Base-by-base conservation (phyloP, 441 rosid species). In the Populus hybrid region DNA sequence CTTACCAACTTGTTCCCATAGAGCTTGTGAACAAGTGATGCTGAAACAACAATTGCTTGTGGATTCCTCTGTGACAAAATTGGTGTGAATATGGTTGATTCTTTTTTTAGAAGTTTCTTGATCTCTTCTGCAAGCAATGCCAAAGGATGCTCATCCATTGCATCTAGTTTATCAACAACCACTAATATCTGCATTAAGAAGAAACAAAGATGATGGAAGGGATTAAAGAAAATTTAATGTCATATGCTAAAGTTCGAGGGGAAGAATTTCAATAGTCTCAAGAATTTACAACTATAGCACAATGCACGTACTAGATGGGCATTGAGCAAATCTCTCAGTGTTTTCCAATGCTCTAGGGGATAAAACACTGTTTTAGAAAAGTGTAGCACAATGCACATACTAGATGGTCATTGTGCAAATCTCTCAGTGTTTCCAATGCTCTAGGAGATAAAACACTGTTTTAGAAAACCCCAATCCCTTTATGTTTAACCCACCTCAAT, bases 121-220 rank as follows among this genome's bases (percentile, higher is more conserved):
- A 88, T 88, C 84, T 97, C 98, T 82, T 90, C 93, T 40, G 98
- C 98, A 84, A 97, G 98, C 84, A 92, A 82, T 61, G 98, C 90
- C 83, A 97, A 82, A 82, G 86, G 92, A 89, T 94, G 98, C 70
- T 92, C 98, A 64, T 77, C 89, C 24, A 38, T 79, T 83, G 88
- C 74, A 86, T 89, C 97, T 81, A 89, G 83, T 83, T 86, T 90
- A 71, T 94, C 98, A 80, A 91, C 88, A 76, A 84, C 84, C 75
- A 81, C 91, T 82, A 90, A 83, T 76, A 82, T 83, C 99, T 97
- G 97, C 84, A 83, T 75, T 79, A 14, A 40, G 59, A 70, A 78
- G 71, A 46, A 40, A 70, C 1, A 14, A 4, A 1, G n/a, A 3
- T 21, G 12, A 63, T 19, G 32, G 53, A 23, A 70, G 57, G 63